A percentile compares a stretch with the other conserved stretches of the same genome.
These are phyloP conservation scores for Claviceps paspali DNA, from an alignment of 2,329 filamentous ascomycete genomes.

Conservation along the genomic window DNA sequence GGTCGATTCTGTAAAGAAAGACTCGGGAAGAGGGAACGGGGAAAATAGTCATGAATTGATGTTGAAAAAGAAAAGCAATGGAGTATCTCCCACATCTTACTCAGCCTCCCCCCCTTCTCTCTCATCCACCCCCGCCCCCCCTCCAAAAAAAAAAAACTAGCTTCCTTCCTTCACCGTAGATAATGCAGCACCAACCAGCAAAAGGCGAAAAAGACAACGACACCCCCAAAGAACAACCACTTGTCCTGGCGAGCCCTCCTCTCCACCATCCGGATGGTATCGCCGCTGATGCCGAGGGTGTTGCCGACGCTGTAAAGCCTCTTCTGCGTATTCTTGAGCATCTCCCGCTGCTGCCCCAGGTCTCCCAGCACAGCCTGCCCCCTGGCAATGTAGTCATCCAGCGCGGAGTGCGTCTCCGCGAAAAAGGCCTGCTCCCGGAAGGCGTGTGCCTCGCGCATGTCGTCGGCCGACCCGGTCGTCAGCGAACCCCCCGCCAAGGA, in stretches of 20 bases:
- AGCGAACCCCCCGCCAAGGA: conserved; percentile 25
- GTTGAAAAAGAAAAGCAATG: too few relatives aligned
- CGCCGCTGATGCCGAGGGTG: conserved; percentile 81
- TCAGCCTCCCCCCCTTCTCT: too few relatives aligned
- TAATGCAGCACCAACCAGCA: conserved; percentile 85
- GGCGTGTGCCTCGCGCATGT: conserved; percentile 63
- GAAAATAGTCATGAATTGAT: conserved; percentile 3
- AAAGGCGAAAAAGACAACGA: conserved; percentile 75
- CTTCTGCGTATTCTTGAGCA: conserved; percentile 88
- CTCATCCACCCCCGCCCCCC: not conserved
- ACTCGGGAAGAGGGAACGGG: conserved; percentile 6
- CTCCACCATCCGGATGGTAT: conserved; percentile 96
- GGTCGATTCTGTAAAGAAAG: too few relatives aligned
- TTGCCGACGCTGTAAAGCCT: conserved; percentile 85
- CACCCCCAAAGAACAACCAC: conserved; percentile 89
- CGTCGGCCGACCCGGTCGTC: conserved; percentile 39
- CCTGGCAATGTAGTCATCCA: conserved; percentile 88
- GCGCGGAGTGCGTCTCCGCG: conserved; percentile 59
- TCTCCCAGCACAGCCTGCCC: conserved; percentile 84
- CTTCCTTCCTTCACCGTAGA: conserved; percentile 35
- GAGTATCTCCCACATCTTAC: too few relatives aligned
- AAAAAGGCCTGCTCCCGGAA: conserved; percentile 86
- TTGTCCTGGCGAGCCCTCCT: conserved; percentile 85
- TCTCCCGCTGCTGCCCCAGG: conserved; percentile 77
- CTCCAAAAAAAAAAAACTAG: too few relatives aligned